Conservation (phyloP, 1,284 basidiomycete species). For the Cutaneotrichosporon cutaneum region DNA sequence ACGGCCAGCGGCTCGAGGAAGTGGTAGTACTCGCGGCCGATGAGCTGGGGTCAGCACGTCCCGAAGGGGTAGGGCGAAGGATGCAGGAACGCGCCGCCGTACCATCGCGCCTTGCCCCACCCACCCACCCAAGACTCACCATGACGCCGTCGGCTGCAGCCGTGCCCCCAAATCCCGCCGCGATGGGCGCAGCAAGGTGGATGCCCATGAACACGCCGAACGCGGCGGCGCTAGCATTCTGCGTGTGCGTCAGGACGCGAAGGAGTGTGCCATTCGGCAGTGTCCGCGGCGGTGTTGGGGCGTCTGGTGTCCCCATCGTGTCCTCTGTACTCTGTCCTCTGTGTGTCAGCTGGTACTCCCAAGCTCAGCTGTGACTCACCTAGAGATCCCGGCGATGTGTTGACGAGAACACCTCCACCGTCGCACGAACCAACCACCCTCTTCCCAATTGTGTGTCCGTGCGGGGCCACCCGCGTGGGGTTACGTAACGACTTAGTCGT, state of each 20-base stretch:
- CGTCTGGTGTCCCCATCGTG: not conserved
- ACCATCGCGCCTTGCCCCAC: not conserved
- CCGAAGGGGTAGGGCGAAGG: too few relatives aligned
- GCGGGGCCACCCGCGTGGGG: too few relatives aligned
- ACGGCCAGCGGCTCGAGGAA: slow-evolving; percentile 41
- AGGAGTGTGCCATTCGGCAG: slow-evolving; percentile 26
- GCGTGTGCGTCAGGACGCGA: slow-evolving; percentile 40
- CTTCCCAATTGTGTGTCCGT: not conserved
- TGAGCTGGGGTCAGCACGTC: slow-evolving; percentile 26
- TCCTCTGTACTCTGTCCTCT: too few relatives aligned
- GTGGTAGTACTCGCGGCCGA: slow-evolving; percentile 45
- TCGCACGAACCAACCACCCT: not conserved
- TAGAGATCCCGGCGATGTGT: too few relatives aligned
- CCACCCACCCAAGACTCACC: slow-evolving; percentile 27
- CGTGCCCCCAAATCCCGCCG: slow-evolving; percentile 39
- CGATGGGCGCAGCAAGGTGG: slow-evolving; percentile 46
- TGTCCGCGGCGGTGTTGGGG: not conserved
- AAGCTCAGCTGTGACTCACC: too few relatives aligned
- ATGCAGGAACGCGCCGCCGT: too few relatives aligned
- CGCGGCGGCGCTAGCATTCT: slow-evolving; percentile 46
- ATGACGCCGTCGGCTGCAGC: slow-evolving; percentile 40
- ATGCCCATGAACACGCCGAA: slow-evolving; percentile 45
- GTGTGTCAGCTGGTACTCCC: not conserved
- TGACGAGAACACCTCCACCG: not conserved
- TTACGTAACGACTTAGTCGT: slow-evolving; percentile 7